Conservation (phyloP, 2,329 filamentous ascomycete genomes). For the Neofusicoccum parvum region DNA sequence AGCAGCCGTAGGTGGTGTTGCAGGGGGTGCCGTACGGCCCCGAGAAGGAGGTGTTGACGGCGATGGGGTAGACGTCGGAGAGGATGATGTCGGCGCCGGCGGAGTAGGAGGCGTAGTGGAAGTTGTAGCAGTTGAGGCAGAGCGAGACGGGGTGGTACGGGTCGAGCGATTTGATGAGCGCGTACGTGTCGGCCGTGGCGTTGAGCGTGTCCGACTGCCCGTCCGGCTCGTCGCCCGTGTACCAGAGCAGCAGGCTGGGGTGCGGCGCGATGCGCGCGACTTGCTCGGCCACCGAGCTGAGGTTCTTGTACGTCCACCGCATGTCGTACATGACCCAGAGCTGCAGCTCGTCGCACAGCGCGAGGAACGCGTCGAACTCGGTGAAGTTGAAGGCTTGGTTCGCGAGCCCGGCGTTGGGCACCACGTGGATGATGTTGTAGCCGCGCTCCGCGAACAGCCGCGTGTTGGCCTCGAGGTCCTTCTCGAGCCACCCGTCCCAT, state of each 20-base stretch:
- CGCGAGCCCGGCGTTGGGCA: conserved; percentile 40
- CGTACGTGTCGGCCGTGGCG: conserved; percentile 46
- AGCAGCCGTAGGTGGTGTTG: conserved; percentile 63
- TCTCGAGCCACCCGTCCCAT: conserved; percentile 40
- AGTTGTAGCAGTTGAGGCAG: conserved; percentile 64
- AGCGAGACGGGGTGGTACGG: conserved; percentile 64
- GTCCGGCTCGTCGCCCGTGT: conserved; percentile 58
- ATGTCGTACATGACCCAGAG: conserved; percentile 54
- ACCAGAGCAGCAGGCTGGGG: conserved; percentile 48
- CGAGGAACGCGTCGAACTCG: conserved; percentile 44
- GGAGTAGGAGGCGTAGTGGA: conserved; percentile 60
- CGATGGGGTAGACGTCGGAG: conserved; percentile 63
- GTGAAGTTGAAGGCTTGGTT: conserved; percentile 44
- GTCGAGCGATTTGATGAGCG: conserved; percentile 54
- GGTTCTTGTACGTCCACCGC: conserved; percentile 45
- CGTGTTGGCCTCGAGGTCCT: conserved; percentile 16
- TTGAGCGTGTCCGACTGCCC: conserved; percentile 59
- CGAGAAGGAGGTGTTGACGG: conserved; percentile 57
- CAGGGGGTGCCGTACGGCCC: conserved; percentile 58
- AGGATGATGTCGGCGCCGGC: conserved; percentile 61
- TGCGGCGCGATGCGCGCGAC: conserved; percentile 38
- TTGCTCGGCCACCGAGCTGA: conserved; percentile 40
- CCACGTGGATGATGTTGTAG: conserved; percentile 52
- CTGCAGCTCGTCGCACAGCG: conserved; percentile 46
- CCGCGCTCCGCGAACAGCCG: conserved; percentile 30